Percentiles rank a stretch among this genome's conserved stretches.
These are phyloP conservation scores for Trametes villosa DNA, from an alignment of 768 basidiomycete genomes.

Conservation along the genomic window DNA sequence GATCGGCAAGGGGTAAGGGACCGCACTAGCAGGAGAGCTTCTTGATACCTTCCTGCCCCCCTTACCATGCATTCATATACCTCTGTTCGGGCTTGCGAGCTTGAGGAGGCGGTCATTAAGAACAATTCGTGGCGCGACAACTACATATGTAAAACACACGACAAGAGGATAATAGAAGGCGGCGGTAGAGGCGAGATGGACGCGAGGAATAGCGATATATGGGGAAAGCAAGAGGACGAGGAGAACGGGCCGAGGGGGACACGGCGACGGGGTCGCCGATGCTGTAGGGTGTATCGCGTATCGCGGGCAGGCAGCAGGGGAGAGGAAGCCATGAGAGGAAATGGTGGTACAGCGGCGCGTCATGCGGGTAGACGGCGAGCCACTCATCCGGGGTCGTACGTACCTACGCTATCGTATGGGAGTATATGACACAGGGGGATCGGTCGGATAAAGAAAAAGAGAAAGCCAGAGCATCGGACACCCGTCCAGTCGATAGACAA, in stretches of 20 bases:
- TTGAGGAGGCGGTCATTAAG: slow-evolving; percentile 9
- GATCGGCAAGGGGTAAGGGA: background rate
- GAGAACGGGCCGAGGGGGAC: slow-evolving; percentile 4
- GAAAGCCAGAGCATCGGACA: slow-evolving; percentile 4
- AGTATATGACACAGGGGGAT: background rate
- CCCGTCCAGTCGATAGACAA: slow-evolving; percentile 10
- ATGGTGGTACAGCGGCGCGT: slow-evolving; percentile 7
- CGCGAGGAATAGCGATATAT: slow-evolving; percentile 21
- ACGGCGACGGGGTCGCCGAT: background rate
- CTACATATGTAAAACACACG: slow-evolving; percentile 27
- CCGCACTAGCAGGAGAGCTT: background rate
- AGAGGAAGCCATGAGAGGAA: background rate
- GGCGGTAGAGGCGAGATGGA: background rate
- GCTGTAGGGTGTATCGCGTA: slow-evolving; percentile 9
- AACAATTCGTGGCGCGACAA: slow-evolving; percentile 18
- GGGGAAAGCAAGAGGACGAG: slow-evolving; percentile 20
- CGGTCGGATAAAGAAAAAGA: background rate
- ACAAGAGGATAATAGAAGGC: slow-evolving; percentile 1
- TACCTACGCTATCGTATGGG: slow-evolving; percentile 20
- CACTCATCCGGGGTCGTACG: slow-evolving; percentile 4
- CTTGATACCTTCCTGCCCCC: too few relatives aligned
- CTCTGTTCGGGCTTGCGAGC: background rate
- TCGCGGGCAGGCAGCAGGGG: slow-evolving; percentile 4
- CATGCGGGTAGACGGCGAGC: background rate
- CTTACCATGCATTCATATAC: background rate